Conservation (phyloP, 345 rosid genomes). For the Sisymbrium altissimum region DNA sequence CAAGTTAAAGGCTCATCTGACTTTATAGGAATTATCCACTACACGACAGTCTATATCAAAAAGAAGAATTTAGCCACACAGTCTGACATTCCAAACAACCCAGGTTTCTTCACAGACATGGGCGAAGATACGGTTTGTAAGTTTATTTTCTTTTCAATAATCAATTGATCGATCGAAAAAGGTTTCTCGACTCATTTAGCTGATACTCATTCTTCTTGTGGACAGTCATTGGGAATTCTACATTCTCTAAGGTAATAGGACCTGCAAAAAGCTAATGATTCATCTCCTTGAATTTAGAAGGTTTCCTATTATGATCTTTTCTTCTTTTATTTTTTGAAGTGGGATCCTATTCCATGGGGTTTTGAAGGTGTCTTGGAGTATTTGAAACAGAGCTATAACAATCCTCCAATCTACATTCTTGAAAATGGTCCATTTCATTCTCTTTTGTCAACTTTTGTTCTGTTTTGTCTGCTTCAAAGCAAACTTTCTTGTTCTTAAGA, state of each 20-base stretch:
- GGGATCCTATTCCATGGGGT: constrained; percentile 33
- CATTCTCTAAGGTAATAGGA: constrained; percentile 24
- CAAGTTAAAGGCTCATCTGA: constrained; percentile 61
- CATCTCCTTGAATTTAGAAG: not conserved
- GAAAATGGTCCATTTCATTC: constrained; percentile 42
- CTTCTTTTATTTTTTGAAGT: constrained; percentile 27
- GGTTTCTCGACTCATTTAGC: not conserved
- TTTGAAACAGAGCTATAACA: constrained; percentile 38
- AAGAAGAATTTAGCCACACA: constrained; percentile 25
- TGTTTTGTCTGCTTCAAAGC: not conserved
- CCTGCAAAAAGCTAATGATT: not conserved
- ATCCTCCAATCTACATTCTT: constrained; percentile 46
- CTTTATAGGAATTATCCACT: constrained; percentile 54
- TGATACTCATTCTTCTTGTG: not conserved
- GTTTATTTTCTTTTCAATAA: constrained; percentile 10
- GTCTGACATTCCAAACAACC: not conserved
- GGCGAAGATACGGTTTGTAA: constrained; percentile 29
- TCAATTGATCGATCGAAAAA: not conserved
- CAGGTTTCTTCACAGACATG: constrained; percentile 42
- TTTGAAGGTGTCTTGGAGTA: constrained; percentile 35
- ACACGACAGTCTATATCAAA: constrained; percentile 23
- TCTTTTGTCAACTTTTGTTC: not conserved
- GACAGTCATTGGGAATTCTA: constrained; percentile 23
- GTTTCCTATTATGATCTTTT: not conserved
- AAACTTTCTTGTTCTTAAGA: not conserved